Evolutionary conservation across 2,329 filamentous ascomycete species (phyloP).

Genomic region (Colletotrichum sansevieriae): DNA sequence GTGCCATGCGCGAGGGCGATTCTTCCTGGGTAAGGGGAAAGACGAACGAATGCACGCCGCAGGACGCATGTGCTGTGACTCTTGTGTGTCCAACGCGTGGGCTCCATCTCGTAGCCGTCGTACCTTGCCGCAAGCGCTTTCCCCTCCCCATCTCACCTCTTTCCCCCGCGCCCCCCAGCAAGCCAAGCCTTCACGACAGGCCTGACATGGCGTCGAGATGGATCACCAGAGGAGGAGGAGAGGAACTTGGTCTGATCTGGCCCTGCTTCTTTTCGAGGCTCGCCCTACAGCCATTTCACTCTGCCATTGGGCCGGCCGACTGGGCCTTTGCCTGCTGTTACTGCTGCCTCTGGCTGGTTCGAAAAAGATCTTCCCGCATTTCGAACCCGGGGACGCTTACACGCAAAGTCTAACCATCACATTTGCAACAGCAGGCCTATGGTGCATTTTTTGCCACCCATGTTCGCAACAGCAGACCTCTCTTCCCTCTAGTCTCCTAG

Average conservation of each 20-base stretch:
- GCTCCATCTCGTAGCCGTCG: not conserved
- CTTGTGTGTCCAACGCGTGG: not conserved
- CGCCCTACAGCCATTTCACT: conserved; percentile 8
- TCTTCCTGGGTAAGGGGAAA: conserved; percentile 23
- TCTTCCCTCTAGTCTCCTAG: too few species aligned
- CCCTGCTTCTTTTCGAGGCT: conserved; percentile 4
- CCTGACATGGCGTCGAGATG: conserved; percentile 6
- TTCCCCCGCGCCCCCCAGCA: conserved; percentile 1
- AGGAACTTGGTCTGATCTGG: conserved; percentile 29
- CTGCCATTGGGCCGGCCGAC: conserved; percentile 11
- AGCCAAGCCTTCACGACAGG: conserved; percentile 26
- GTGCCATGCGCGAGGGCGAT: conserved; percentile 6
- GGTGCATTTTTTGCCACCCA: too few species aligned
- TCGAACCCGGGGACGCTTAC: conserved; percentile 13
- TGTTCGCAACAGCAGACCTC: too few species aligned
- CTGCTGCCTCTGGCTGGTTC: conserved; percentile 1
- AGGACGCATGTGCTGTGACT: conserved; percentile 1
- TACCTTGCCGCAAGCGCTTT: conserved; percentile 4
- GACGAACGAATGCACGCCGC: not conserved
- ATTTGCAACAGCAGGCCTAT: not conserved
- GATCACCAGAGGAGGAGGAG: not conserved
- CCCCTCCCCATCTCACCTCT: not conserved
- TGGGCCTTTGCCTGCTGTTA: conserved; percentile 1
- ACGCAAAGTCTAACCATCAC: conserved; percentile 24
- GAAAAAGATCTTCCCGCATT: conserved; percentile 16